Base-by-base conservation (phyloP, 371 early-diverging fungal genomes). In the Edhazardia aedis region DNA sequence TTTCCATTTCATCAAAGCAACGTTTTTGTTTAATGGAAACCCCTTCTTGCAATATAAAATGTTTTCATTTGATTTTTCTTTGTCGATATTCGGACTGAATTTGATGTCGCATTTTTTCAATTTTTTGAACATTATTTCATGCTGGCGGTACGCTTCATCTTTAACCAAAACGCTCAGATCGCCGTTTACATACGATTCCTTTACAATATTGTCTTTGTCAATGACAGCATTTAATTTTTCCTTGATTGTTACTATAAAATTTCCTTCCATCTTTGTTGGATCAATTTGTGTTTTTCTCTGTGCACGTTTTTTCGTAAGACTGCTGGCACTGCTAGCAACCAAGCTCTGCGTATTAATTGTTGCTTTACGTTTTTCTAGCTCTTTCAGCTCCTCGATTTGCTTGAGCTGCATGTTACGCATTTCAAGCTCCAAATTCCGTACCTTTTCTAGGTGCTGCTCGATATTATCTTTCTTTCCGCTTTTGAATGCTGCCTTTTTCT, bases 1-100 rank as follows among this genome's bases (percentile, higher is more conserved):
- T 28, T 44, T 62, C 68, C 68, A 68, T 55, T 64, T 68, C 37
- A 64, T 37, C 29, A 68, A 53, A 19, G 68, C 63, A 14, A 68
- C 55, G 49, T 54, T 64, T 54, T 68, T 68, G 23, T 58, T 50
- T 24, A 62, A 4, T n/a, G 51, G 47, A 40, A 68, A 59, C 9
- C 55, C 64, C 28, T 59, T 60, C 12, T 49, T 51, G 47, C 55
- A 51, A 22, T 49, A 50, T 2, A 68, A 29, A n/a, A 56, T 49
- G 9, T 39, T 33, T 27, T 53, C 36, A 40, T 39, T 50, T 14
- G 47, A 30, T 11, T 43, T 19, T 33, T 47, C 28, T 48, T 61
- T 64, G 29, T 63, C 56, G 4, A 68, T 48, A 21, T 68, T 67
- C 1, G 68, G 68, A 37, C 55, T 60, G 38, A 53, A 59, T 42